Evolutionary conservation across 352 stramenopile genomes (phyloP).

Genomic region (Phytophthora capsici): DNA sequence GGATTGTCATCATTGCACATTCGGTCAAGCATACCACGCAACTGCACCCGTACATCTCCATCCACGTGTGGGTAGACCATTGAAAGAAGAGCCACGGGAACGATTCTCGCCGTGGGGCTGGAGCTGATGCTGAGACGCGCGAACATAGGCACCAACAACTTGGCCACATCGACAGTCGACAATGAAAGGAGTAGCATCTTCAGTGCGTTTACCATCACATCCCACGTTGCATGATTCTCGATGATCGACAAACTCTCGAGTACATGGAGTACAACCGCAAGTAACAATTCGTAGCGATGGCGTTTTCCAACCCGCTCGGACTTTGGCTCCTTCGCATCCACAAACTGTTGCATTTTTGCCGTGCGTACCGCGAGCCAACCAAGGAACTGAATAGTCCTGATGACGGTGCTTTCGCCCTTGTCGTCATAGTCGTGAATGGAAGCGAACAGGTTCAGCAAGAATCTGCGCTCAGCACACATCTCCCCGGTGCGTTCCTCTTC

Average conservation of each 20-base stretch:
- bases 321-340: constrained; percentile 37
- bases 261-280: constrained; percentile 82
- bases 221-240: constrained; percentile 90
- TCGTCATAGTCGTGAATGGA: constrained; percentile 89
- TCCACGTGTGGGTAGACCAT: constrained; percentile 77
- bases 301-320: constrained; percentile 35
- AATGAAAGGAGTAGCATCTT: constrained; percentile 75
- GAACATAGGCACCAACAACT: constrained; percentile 81
- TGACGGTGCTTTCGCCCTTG: constrained; percentile 87
- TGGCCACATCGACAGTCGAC: constrained; percentile 61
- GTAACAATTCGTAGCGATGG: constrained; percentile 70
- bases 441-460: constrained; percentile 84
- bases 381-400: constrained; percentile 84
- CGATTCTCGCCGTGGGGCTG: constrained; percentile 84
- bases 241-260: constrained; percentile 90
- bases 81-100: constrained; percentile 76
- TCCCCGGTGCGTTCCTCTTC: constrained; percentile 69
- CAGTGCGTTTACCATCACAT: constrained; percentile 88
- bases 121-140: constrained; percentile 84
- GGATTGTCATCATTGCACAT: constrained; percentile 90
- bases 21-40: constrained; percentile 88
- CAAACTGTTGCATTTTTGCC: constrained; percentile 67
- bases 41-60: constrained; percentile 79
- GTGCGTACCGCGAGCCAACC: constrained; percentile 78
- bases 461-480: constrained; percentile 81